Evolutionary conservation across 2,329 filamentous ascomycete genomes (phyloP), one percentile per base, ranked within the genome.

Genomic region (Arthrobotrys pseudoclavata): DNA sequence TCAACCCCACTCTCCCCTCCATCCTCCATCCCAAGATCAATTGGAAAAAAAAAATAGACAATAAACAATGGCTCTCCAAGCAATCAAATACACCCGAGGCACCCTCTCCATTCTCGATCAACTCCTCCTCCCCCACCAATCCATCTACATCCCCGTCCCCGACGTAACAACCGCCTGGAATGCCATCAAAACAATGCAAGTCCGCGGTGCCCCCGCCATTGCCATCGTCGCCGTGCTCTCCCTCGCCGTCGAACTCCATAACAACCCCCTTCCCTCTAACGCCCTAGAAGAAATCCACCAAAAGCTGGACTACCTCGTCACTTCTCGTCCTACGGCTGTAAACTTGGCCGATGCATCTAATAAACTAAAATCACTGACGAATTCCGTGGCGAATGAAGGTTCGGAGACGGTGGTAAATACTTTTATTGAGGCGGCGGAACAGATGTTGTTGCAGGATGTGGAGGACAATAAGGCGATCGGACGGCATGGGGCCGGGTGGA

Each of bases 201-300:
- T 91, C 5, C 89, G 92, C 81, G 93, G 93, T 47, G 96, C 96
- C 4, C 96, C 96, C 0, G 96, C 96, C 53, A 99, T 99, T 83
- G 96, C 96, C 52, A 98, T 99, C 80, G 96, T 99, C n/a, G 96
- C 96, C 22, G 92, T 92, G 20, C 88, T 99, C 37, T 91, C 92
- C 1, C 88, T 97, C 40, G 94, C 94, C 0, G 92, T 97, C 7
- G 95, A 98, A 83, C 85, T 98, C 7, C 86, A 89, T 62, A 88
- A 88, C 6, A 50, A 50, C 47, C 47, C 18, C 2, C 10, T 9
- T 13, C 3, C 47, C 1, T 4, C 47, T 20, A 24, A 13, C 22
- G 9, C 15, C 4, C 1, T 4, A 50, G 3, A 81, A 87, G 1
- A 92, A 83, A 92, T 97, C 79, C 86, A 90, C 72, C 86, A 89